A percentile compares a stretch with the other conserved stretches of the same genome.
phyloP scores from a whole-genome alignment of 2,329 filamentous ascomycete species.

The Sordariomycetes sp. region DNA sequence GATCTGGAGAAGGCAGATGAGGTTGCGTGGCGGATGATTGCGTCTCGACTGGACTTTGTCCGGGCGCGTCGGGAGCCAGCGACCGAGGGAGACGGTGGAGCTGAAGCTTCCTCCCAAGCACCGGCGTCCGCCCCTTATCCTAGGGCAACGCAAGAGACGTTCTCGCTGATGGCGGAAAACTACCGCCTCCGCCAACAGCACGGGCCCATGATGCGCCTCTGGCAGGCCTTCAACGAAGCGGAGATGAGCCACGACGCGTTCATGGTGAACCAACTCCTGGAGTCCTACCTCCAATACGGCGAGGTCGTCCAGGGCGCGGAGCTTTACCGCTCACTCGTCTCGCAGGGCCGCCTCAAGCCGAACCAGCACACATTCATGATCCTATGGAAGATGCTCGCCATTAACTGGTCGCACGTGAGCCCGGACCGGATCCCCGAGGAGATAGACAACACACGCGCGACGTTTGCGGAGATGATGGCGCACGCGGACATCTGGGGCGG shows the following conservation, averaged over 20 bases:
- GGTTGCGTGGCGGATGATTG: constrained; percentile 67
- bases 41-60: constrained; percentile 52
- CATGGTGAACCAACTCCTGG: constrained; percentile 69
- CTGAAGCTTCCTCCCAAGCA: constrained; percentile 3
- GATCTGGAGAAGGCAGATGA: constrained; percentile 49
- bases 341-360: constrained; percentile 34
- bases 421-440: constrained; percentile 16
- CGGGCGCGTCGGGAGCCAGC: constrained; percentile 19
- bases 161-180: constrained; percentile 59
- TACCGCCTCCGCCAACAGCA: constrained; percentile 52
- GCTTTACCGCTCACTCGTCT: constrained; percentile 41
- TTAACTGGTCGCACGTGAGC: constrained; percentile 30
- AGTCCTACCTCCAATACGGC: constrained; percentile 48
- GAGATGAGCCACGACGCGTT: constrained; percentile 57
- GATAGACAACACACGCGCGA: constrained; percentile 19
- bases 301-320: constrained; percentile 37
- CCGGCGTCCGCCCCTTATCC: constrained; percentile 21
- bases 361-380: constrained; percentile 57
- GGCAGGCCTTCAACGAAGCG: constrained; percentile 46
- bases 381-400: constrained; percentile 46
- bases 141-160: constrained; percentile 62
- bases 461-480: constrained; percentile 36
- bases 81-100: not conserved
- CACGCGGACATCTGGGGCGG: constrained; percentile 28
- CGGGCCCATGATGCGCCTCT: constrained; percentile 43